Evolutionary conservation across 2,329 filamentous ascomycete species (phyloP), one percentile per base, ranked within the genome.

Genomic region (Diaporthe citrichinensis): DNA sequence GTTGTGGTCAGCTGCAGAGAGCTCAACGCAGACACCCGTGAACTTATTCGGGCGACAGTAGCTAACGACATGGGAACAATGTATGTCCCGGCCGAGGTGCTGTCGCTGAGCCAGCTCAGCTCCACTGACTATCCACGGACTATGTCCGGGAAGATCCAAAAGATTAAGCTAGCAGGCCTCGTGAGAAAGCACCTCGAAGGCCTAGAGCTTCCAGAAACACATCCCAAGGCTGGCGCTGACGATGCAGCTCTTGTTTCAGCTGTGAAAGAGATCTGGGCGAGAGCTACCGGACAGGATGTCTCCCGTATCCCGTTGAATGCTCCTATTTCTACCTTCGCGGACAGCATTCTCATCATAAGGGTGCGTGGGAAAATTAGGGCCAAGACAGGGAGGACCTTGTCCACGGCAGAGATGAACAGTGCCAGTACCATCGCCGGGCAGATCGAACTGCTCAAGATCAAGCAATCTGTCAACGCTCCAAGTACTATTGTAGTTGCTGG

Each of bases 201-300:
- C n/a, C n/a, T 44, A n/a, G 59, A 62, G 6, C 7, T 25, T 41
- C 10, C 36, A 12, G 36, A 41, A 25, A 25, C n/a, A 10, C n/a
- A 44, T 14, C 15, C 7, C 6, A 20, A 44, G 23, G 12, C 3
- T 17, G 14, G 31, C 15, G 15, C 28, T 14, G 6, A 14, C 23
- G 39, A 44, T 20, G n/a, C 14, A 62, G 15, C n/a, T 20, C 39
- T 62, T 12, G 59, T 7, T 62, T 14, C 14, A 62, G n/a, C 36
- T 31, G 59, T 62, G 12, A 62, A 62, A 9, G 59, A 62, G 10
- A 44, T 62, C 9, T 62, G 59, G 59, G 59, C 59, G 23, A 44
- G 59, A 10, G 59, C 39, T 10, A 62, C 59, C 7, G 59, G 59
- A 1, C 59, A 62, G 17, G 59, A 62, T 44, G 36, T 31, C 14